phyloP scores from a whole-genome alignment of 2,329 filamentous ascomycete species.

The Ceratocystis cacaofunesta region DNA sequence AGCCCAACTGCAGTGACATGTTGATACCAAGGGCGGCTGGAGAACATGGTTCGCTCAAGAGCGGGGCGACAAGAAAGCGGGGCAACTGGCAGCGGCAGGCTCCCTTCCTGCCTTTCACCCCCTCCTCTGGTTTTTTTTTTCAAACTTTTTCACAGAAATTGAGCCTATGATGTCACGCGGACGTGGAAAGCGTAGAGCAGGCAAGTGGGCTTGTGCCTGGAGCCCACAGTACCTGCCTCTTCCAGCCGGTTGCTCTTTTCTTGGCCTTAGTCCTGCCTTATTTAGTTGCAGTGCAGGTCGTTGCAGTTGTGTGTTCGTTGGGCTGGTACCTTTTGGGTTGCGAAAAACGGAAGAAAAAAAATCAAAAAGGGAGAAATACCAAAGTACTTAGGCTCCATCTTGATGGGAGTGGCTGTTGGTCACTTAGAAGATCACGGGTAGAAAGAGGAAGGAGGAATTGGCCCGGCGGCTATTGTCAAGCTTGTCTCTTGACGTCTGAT shows the following conservation, averaged over 20 bases:
- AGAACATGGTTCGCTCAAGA: neutral
- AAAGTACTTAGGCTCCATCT: no score
- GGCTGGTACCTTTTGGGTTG: neutral
- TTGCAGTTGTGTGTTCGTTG: neutral
- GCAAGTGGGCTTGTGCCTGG: neutral
- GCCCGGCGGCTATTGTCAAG: neutral
- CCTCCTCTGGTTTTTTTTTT: neutral
- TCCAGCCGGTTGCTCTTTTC: neutral
- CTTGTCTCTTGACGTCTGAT: neutral
- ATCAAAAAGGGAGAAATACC: neutral
- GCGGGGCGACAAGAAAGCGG: neutral
- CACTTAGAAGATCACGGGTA: no score
- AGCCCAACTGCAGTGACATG: neutral
- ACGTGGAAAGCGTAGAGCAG: neutral
- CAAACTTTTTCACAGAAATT: neutral
- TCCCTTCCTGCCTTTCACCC: neutral
- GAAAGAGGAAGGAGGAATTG: no score
- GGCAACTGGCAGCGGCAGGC: neutral
- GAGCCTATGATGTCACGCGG: neutral
- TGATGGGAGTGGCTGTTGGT: no score
- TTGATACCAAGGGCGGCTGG: neutral
- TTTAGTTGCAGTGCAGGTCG: neutral
- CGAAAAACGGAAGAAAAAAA: neutral
- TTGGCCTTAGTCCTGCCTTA: neutral
- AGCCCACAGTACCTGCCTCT: neutral